Base-by-base conservation (phyloP, 805 yeast species). In the Yarrowia porcina region DNA sequence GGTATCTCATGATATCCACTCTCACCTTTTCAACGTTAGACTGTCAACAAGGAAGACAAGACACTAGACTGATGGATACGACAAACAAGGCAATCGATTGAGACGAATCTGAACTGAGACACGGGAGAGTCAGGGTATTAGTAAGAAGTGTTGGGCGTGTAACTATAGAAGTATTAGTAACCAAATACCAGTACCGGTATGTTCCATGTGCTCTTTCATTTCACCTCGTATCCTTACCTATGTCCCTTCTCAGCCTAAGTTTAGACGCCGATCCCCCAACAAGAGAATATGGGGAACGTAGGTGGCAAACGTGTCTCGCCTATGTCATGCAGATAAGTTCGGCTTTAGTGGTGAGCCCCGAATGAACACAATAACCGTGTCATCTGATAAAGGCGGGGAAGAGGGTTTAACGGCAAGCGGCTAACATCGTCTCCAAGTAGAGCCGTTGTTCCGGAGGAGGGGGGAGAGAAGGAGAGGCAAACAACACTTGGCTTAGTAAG, bases 241-340 rank as follows among this genome's bases (percentile, higher is more conserved):
- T n/a, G n/a, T n/a, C n/a, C n/a, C n/a, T n/a, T n/a, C n/a, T n/a
- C n/a, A n/a, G n/a, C n/a, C 23, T 41, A 27, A 23, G 45, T 41
- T 41, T 41, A 15, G 45, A 27, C 23, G 45, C 23, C 17, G 45
- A 41, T 41, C 45, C 45, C 44, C 45, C 45, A 41, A 41, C 45
- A 30, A 41, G 21, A 21, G 17, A 38, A 38, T 41, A 41, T 41
- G 45, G 45, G 45, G 45, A 41, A 39, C 27, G 12, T 8, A 21
- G 45, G 45, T 41, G 45, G 45, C 45, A 41, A 41, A 23, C 23
- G n/a, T 10, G 6, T n/a, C 28, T 9, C 30, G 30, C 45, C 13
- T 23, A 15, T 21, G 45, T 23, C 18, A 41, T 23, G 45, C 45
- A 41, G 10, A 23, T 18, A 8, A 23, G 18, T 23, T 41, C 45